These are phyloP conservation scores for Podila clonocystis DNA, from an alignment of 192 early-diverging fungal genomes.

Conservation along the genomic window DNA sequence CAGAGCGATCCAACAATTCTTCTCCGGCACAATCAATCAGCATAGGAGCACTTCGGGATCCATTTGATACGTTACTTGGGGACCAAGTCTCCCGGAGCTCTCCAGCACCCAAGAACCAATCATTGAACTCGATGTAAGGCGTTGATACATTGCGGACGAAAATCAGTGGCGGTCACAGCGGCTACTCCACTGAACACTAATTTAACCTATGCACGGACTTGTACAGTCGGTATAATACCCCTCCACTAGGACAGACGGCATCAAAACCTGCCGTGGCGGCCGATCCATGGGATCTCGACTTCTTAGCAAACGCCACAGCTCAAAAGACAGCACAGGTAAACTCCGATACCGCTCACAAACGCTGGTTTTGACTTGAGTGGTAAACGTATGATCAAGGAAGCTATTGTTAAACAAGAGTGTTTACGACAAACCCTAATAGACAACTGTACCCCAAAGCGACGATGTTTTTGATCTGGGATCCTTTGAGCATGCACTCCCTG, in stretches of 20 bases:
- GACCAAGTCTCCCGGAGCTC: constrained; percentile 34
- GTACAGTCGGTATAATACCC: constrained; percentile 39
- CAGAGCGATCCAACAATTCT: constrained; percentile 24
- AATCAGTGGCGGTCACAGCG: no score
- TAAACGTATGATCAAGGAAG: no score
- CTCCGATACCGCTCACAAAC: not conserved
- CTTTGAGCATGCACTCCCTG: constrained; percentile 37
- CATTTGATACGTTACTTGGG: constrained; percentile 27
- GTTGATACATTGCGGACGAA: not conserved
- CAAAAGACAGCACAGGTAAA: constrained; percentile 28
- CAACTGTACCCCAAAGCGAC: constrained; percentile 5
- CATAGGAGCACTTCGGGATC: constrained; percentile 16
- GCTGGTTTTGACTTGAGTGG: no score
- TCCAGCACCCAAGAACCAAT: constrained; percentile 38
- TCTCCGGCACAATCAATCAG: constrained; percentile 16
- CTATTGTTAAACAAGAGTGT: no score
- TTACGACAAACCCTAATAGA: not conserved
- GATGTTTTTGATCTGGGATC: constrained; percentile 45
- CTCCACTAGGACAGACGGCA: constrained; percentile 20
- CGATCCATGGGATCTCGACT: constrained; percentile 49
- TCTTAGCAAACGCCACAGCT: constrained; percentile 34
- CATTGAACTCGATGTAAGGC: constrained; percentile 34
- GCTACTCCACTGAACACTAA: not conserved
- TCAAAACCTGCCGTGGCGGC: not conserved
- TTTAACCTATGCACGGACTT: not conserved